phyloP scores from a whole-genome alignment of 164 flowering plant genomes.

The Akebia trifoliata region DNA sequence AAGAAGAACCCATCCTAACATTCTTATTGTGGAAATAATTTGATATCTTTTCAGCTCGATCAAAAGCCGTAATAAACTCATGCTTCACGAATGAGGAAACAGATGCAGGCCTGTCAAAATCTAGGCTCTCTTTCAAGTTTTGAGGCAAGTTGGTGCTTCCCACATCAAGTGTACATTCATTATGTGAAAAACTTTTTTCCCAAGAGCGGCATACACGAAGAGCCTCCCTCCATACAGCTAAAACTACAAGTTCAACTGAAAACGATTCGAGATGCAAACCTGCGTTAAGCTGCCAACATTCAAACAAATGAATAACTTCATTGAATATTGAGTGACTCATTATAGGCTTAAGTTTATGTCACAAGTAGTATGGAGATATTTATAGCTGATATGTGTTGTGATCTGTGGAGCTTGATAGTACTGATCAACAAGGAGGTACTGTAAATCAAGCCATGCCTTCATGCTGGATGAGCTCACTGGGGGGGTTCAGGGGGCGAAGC shows the following conservation, averaged over 20 bases:
- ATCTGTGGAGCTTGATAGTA: no score
- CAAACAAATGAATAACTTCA: constrained; percentile 9
- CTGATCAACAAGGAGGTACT: no score
- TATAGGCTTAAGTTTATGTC: no score
- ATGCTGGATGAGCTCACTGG: no score
- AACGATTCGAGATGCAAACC: constrained; percentile 39
- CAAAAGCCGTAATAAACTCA: constrained; percentile 38
- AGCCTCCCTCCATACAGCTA: constrained; percentile 51
- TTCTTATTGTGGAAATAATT: constrained; percentile 25
- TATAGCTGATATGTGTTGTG: no score
- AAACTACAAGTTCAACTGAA: constrained; percentile 41
- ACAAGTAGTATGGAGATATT: no score
- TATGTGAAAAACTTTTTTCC: constrained; percentile 23
- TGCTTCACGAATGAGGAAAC: constrained; percentile 35
- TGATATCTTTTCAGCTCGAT: constrained; percentile 41
- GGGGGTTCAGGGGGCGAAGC: no score
- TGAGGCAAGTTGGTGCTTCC: constrained; percentile 8
- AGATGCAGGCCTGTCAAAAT: constrained; percentile 33
- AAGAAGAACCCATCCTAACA: constrained; percentile 28
- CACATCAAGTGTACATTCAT: constrained; percentile 9
- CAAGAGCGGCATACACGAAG: constrained; percentile 30
- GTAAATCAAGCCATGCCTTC: no score
- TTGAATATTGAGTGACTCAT: constrained; percentile 1
- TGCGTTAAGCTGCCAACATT: constrained; percentile 33
- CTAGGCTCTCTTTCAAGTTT: constrained; percentile 10